Evolutionary conservation across 1,284 basidiomycete genomes (phyloP).

Genomic region (Blastosporella zonata): DNA sequence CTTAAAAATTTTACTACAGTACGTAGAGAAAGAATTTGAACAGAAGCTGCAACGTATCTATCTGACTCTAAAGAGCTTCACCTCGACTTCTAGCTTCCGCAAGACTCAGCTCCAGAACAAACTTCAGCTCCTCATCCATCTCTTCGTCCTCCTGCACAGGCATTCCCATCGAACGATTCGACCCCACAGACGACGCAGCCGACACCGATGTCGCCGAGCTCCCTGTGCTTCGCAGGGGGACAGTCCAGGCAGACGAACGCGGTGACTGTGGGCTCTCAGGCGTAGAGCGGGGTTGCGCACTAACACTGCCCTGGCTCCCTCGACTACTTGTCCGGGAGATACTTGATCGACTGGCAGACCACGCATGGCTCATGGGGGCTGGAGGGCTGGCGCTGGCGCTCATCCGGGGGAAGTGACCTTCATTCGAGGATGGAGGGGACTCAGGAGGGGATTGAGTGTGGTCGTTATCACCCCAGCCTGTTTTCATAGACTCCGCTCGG

Average conservation of each 20-base stretch:
- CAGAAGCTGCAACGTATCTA: too few relatives aligned
- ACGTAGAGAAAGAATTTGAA: too few relatives aligned
- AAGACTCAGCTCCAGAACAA: slow-evolving; percentile 56
- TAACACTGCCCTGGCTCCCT: slow-evolving; percentile 18
- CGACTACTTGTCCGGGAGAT: slow-evolving; percentile 6
- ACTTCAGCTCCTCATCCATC: slow-evolving; percentile 50
- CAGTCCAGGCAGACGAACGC: slow-evolving; percentile 16
- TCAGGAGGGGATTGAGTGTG: slow-evolving; percentile 3
- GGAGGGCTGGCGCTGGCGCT: slow-evolving; percentile 21
- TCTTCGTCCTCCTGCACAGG: slow-evolving; percentile 24
- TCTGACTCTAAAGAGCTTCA: slow-evolving; percentile 22
- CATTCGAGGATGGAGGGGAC: slow-evolving; percentile 14
- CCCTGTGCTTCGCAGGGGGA: slow-evolving; percentile 11
- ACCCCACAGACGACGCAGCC: slow-evolving; percentile 11
- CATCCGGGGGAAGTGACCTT: slow-evolving; percentile 30
- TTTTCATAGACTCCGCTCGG: slow-evolving; percentile 41
- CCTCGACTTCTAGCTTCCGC: slow-evolving; percentile 48
- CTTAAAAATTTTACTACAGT: too few relatives aligned
- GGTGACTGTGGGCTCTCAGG: slow-evolving; percentile 13
- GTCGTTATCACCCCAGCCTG: slow-evolving; percentile 25
- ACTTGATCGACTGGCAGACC: background rate
- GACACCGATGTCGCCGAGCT: background rate
- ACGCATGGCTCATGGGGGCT: background rate
- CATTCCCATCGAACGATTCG: background rate
- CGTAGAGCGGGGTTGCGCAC: slow-evolving; percentile 7